Conservation (phyloP, 805 yeast genomes). For the Metschnikowia lunata region DNA sequence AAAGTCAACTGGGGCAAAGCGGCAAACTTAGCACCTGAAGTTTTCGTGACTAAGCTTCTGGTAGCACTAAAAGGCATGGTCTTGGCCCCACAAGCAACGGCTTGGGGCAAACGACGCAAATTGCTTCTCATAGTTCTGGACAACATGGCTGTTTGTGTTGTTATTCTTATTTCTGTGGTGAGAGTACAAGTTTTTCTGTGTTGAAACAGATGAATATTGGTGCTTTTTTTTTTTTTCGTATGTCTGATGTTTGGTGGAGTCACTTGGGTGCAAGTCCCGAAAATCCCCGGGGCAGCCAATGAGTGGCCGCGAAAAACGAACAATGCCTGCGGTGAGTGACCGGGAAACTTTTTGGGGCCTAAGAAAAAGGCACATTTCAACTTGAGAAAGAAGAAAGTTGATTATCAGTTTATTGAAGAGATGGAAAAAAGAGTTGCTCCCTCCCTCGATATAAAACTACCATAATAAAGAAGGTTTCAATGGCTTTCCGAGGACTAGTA, state of each 20-base stretch:
- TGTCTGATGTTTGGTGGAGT: background rate
- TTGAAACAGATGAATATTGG: background rate
- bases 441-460: too few species aligned
- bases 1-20: constrained; percentile 20
- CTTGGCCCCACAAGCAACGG: constrained; percentile 7
- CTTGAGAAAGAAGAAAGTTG: too few species aligned
- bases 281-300: constrained; percentile 18
- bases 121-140: constrained; percentile 30
- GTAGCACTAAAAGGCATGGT: constrained; percentile 13
- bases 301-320: constrained; percentile 14
- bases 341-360: too few species aligned
- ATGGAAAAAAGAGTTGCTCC: too few species aligned
- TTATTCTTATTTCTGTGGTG: background rate
- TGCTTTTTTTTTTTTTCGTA: constrained; percentile 2
- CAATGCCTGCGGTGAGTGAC: background rate
- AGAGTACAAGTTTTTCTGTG: background rate
- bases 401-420: too few species aligned
- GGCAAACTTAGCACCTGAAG: constrained; percentile 6
- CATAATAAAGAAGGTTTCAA: too few species aligned
- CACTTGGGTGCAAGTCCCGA: constrained; percentile 12
- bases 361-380: too few species aligned
- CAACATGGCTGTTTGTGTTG: constrained; percentile 23
- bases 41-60: constrained; percentile 18
- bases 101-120: constrained; percentile 24
- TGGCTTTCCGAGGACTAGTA: too few species aligned